Conservation (phyloP, 495 filamentous ascomycete species). For the Talaromyces wortmannii region DNA sequence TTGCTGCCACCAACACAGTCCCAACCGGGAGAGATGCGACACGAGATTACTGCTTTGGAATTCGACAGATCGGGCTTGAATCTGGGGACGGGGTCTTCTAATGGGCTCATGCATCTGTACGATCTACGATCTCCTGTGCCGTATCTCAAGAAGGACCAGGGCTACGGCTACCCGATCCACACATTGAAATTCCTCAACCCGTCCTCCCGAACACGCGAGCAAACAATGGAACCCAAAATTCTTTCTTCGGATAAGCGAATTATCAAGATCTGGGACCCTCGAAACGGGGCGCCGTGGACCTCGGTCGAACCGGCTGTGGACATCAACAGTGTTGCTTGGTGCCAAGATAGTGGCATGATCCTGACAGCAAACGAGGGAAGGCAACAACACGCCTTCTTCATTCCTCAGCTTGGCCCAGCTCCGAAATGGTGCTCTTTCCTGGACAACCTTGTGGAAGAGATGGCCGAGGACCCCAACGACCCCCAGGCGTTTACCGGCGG, state of each 20-base stretch:
- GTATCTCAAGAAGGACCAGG: constrained; percentile 86
- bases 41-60: constrained; percentile 79
- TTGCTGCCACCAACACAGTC: constrained; percentile 44
- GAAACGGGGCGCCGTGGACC: constrained; percentile 79
- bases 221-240: constrained; percentile 71
- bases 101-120: constrained; percentile 85
- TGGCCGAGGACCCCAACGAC: constrained; percentile 76
- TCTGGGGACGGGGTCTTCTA: constrained; percentile 80
- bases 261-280: constrained; percentile 92
- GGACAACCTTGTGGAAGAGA: constrained; percentile 95
- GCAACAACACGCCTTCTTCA: constrained; percentile 90
- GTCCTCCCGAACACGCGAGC: constrained; percentile 52
- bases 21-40: constrained; percentile 41
- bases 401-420: constrained; percentile 86
- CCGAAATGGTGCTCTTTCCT: constrained; percentile 95
- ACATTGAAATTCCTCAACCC: constrained; percentile 80
- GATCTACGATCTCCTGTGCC: constrained; percentile 86
- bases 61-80: constrained; percentile 83
- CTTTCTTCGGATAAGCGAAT: constrained; percentile 89
- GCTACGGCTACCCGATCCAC: constrained; percentile 90
- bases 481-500: constrained; percentile 52
- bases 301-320: constrained; percentile 93
- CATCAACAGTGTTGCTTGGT: constrained; percentile 85
- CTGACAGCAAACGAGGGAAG: constrained; percentile 93
- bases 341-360: constrained; percentile 82